Evolutionary conservation across 140 eudicot genomes (phyloP).

Genomic region (Erigeron philadelphicus): DNA sequence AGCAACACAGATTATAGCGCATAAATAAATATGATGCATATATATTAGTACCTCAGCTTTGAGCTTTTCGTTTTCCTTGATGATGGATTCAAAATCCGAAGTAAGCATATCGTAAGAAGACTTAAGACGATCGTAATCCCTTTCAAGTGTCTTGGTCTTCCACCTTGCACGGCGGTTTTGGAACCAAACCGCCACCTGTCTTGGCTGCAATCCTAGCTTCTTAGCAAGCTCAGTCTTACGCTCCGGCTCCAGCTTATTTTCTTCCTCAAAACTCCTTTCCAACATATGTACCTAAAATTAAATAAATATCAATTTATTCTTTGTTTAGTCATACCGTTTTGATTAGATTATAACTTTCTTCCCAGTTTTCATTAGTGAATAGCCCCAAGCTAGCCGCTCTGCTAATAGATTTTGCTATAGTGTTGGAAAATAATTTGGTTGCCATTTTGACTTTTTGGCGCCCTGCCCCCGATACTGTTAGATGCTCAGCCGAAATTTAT

Average conservation of each 20-base stretch:
- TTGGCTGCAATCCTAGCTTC: slow-evolving; percentile 82
- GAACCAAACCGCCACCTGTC: slow-evolving; percentile 99
- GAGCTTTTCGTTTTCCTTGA: slow-evolving; percentile 68
- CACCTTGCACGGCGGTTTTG: slow-evolving; percentile 98
- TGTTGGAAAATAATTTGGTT: too few relatives aligned
- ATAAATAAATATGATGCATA: too few relatives aligned
- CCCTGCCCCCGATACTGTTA: too few relatives aligned
- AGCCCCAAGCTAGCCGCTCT: too few relatives aligned
- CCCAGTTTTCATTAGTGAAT: too few relatives aligned
- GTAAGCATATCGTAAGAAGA: slow-evolving; percentile 56
- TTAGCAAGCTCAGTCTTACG: slow-evolving; percentile 82
- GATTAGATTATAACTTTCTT: too few relatives aligned
- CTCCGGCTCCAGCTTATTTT: slow-evolving; percentile 95
- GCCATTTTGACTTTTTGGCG: too few relatives aligned
- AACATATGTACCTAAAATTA: slow-evolving; percentile 60
- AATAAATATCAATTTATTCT: not conserved
- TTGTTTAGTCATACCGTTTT: too few relatives aligned
- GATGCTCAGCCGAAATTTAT: too few relatives aligned
- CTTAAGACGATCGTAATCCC: slow-evolving; percentile 72
- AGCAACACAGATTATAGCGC: too few relatives aligned
- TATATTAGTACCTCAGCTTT: slow-evolving; percentile 58
- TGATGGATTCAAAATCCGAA: slow-evolving; percentile 58
- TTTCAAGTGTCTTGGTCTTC: slow-evolving; percentile 90
- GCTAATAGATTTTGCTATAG: too few relatives aligned
- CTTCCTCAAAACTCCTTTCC: slow-evolving; percentile 87